Percentiles rank a stretch among this genome's conserved stretches.
These are phyloP conservation scores for Chlorencoelia australis DNA, from an alignment of 2,329 filamentous ascomycete species.

Conservation along the genomic window DNA sequence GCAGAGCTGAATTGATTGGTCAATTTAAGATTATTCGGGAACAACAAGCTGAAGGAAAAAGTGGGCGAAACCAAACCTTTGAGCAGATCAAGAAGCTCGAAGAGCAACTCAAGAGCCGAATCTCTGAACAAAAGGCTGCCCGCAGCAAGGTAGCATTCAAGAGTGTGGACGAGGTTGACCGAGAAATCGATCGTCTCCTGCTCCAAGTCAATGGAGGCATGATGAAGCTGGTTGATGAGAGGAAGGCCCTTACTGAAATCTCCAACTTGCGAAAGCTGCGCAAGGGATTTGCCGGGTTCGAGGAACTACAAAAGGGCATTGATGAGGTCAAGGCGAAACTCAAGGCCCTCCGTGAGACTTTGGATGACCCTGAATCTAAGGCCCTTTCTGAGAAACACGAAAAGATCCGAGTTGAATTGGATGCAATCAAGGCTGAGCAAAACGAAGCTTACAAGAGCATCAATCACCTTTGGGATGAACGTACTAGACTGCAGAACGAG, in stretches of 20 bases:
- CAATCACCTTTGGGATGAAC: slow-evolving; percentile 74
- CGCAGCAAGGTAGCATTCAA: slow-evolving; percentile 77
- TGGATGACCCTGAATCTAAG: slow-evolving; percentile 87
- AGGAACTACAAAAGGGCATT: slow-evolving; percentile 79
- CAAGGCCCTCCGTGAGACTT: slow-evolving; percentile 74
- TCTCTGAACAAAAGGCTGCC: slow-evolving; percentile 78
- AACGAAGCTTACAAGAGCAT: slow-evolving; percentile 85
- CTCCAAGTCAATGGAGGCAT: slow-evolving; percentile 78
- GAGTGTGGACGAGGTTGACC: slow-evolving; percentile 77
- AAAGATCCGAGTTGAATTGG: slow-evolving; percentile 77
- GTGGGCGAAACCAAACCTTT: slow-evolving; percentile 63
- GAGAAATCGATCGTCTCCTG: slow-evolving; percentile 70
- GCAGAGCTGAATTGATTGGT: slow-evolving; percentile 72
- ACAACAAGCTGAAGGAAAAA: slow-evolving; percentile 83
- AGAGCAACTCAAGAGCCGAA: slow-evolving; percentile 74
- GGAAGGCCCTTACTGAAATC: slow-evolving; percentile 80
- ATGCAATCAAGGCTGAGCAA: slow-evolving; percentile 83
- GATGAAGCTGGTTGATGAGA: slow-evolving; percentile 96
- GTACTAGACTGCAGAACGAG: slow-evolving; percentile 70
- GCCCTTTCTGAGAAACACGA: slow-evolving; percentile 80
- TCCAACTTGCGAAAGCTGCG: slow-evolving; percentile 75
- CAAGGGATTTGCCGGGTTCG: slow-evolving; percentile 83
- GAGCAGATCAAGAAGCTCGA: slow-evolving; percentile 92
- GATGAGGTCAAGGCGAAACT: slow-evolving; percentile 81
- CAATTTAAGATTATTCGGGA: slow-evolving; percentile 76